Evolutionary conservation across 2,329 filamentous ascomycete genomes (phyloP), one percentile per base, ranked within the genome.

Genomic region (Geosmithia flava): DNA sequence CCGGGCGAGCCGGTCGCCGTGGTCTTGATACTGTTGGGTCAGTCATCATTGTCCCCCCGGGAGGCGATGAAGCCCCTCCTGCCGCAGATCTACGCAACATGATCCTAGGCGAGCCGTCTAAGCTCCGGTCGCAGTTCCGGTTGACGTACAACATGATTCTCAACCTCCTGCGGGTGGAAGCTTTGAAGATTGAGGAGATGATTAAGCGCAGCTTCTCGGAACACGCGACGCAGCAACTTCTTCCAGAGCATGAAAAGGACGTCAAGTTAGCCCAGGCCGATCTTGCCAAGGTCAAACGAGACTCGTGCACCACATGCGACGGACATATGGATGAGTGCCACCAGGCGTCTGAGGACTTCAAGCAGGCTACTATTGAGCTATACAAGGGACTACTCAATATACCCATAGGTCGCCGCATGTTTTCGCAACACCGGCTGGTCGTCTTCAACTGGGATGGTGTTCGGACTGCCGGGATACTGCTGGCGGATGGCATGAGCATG

Each of bases 111-210:
- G 87, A 95, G 58, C 91, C 93, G 30, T 95, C 89, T 23, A 97
- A 97, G 67, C 76, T 98, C 45, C 81, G 89, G 44, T 97, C 91
- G 7, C 93, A 98, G 60, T 98, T 98, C 72, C 81, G 93, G 51
- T 73, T 98, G 45, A 98, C 94, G 0, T 98, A 98, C 72, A 98
- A 97, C 67, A 98, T 98, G 93, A 98, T 98, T 51, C 71, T 98
- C 29, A 98, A 97, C 59, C 72, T 98, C 30, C 73, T 98, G 45
- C 84, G 93, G 37, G 93, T 98, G 2, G 93, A 98, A 64, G 93
- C 93, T 2, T 69, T 98, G 54, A 97, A 96, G 69, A 97, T 98
- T 56, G 93, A 98, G 63, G 93, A 98, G 67, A 98, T 98, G 93
- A 98, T 98, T 71, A 98, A 98, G 75, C 85, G 93, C 54, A 96